These are phyloP conservation scores for Fragosphaeria purpurea DNA, from an alignment of 2,329 filamentous ascomycete species.

Conservation along the genomic window DNA sequence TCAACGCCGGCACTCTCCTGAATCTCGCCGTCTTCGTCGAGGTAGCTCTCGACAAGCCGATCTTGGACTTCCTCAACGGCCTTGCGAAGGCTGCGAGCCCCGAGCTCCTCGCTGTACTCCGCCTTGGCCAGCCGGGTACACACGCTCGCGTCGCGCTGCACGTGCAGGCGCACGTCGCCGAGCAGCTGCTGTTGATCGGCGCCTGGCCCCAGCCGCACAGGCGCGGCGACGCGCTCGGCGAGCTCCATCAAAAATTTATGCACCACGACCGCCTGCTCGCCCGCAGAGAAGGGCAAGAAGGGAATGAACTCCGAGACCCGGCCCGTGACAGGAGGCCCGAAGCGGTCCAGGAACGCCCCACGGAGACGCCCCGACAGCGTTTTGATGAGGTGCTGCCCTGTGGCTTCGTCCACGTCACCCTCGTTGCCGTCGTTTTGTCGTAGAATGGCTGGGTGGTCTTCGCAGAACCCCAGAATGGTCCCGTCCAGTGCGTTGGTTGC, in stretches of 20 bases:
- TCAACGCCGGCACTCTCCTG: neutral
- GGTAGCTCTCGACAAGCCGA: constrained; percentile 4
- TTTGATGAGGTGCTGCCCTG: neutral
- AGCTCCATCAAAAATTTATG: constrained; percentile 9
- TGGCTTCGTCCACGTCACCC: neutral
- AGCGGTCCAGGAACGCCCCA: constrained; percentile 1
- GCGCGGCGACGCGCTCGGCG: neutral
- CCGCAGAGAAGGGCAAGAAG: constrained; percentile 8
- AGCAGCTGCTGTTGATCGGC: neutral
- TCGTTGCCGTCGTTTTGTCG: neutral
- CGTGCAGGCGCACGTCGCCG: constrained; percentile 1
- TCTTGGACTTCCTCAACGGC: constrained; percentile 4
- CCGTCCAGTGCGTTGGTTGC: constrained; percentile 9
- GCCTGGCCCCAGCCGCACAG: neutral
- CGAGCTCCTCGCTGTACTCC: constrained; percentile 6
- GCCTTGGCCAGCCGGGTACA: constrained; percentile 1
- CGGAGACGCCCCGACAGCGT: neutral
- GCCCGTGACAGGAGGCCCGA: constrained; percentile 8
- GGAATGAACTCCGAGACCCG: constrained; percentile 9
- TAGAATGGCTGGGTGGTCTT: constrained; percentile 1
- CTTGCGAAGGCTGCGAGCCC: constrained; percentile 8
- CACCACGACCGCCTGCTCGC: constrained; percentile 8
- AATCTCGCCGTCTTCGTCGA: constrained; percentile 1
- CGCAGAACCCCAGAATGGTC: constrained; percentile 7
- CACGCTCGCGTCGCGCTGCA: constrained; percentile 6